phyloP scores from a whole-genome alignment of 1,284 basidiomycete species.

The Papiliotrema nemorosa region DNA sequence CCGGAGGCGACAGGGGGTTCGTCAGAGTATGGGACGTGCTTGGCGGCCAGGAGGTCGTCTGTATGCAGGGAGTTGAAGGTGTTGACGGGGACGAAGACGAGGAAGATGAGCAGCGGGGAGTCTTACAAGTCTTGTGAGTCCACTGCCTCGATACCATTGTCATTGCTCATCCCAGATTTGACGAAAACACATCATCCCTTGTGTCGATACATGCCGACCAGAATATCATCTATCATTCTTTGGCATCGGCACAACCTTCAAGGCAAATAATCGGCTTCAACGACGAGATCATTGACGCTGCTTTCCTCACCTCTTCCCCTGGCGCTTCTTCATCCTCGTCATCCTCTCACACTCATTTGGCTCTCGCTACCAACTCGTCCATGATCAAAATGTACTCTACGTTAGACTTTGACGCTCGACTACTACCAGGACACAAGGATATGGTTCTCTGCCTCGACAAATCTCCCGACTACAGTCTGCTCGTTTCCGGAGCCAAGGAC shows the following conservation, averaged over 20 bases:
- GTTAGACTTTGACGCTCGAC: constrained; percentile 66
- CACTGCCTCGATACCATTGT: background rate
- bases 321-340: constrained; percentile 32
- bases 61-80: constrained; percentile 52
- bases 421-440: constrained; percentile 83
- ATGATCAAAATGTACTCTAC: constrained; percentile 82
- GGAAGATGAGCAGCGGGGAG: constrained; percentile 63
- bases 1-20: constrained; percentile 81
- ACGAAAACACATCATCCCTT: constrained; percentile 62
- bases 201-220: constrained; percentile 94
- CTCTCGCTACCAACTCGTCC: constrained; percentile 92
- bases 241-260: constrained; percentile 60
- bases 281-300: constrained; percentile 91
- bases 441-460: constrained; percentile 84
- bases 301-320: constrained; percentile 61
- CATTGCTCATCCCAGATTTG: constrained; percentile 57
- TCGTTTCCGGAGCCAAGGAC: constrained; percentile 92
- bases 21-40: constrained; percentile 78
- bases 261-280: constrained; percentile 96
- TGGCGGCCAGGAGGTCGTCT: constrained; percentile 62
- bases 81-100: too few species aligned
- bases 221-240: constrained; percentile 85
- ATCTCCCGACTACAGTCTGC: constrained; percentile 62
- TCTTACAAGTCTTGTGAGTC: constrained; percentile 30
- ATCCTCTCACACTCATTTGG: constrained; percentile 61